Evolutionary conservation across 2,329 filamentous ascomycete genomes (phyloP).

Genomic region (Penicillium polonicum): DNA sequence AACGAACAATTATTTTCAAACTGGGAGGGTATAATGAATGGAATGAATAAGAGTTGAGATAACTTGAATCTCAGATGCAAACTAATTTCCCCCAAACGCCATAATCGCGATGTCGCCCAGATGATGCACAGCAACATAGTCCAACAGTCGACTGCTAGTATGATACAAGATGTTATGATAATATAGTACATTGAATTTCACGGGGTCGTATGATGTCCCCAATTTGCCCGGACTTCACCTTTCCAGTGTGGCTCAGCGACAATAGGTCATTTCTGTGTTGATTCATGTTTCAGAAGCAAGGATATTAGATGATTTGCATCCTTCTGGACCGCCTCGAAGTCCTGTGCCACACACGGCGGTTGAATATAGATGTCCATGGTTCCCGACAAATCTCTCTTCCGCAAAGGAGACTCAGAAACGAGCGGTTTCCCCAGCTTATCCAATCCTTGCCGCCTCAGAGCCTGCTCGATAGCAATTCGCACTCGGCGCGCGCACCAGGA

Average conservation of each 20-base stretch:
- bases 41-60: background rate
- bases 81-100: background rate
- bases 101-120: background rate
- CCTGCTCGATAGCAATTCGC: conserved; percentile 46
- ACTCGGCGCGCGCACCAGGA: conserved; percentile 46
- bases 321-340: conserved; percentile 24
- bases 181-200: conserved; percentile 2
- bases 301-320: conserved; percentile 19
- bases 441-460: conserved; percentile 49
- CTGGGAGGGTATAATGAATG: background rate
- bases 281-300: conserved; percentile 10
- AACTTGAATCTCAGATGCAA: background rate
- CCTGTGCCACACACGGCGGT: conserved; percentile 18
- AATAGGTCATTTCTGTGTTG: background rate
- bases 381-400: conserved; percentile 32
- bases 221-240: background rate
- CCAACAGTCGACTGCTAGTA: conserved; percentile 3
- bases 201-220: background rate
- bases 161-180: conserved; percentile 8
- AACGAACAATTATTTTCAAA: background rate
- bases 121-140: conserved; percentile 4
- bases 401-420: background rate
- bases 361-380: conserved; percentile 35
- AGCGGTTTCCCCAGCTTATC: conserved; percentile 30
- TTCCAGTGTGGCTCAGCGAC: background rate